Conservation (phyloP, 305 asterid genomes). For the Fraxinus floribunda region DNA sequence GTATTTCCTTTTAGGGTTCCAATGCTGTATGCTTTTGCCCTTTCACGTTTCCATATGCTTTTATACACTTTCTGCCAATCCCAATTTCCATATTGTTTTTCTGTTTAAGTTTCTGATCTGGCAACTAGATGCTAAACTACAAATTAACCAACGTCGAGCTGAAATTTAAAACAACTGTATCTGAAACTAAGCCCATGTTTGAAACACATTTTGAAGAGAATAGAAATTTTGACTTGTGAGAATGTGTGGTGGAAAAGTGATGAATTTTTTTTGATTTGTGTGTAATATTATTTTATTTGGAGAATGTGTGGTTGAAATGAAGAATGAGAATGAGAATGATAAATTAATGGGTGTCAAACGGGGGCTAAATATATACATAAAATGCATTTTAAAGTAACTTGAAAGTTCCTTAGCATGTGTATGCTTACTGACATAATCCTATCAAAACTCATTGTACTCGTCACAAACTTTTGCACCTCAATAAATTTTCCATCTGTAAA, state of each 20-base stretch:
- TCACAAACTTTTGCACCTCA: background rate
- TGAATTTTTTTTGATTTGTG: no score
- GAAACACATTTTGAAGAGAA: no score
- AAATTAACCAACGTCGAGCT: conserved; percentile 1
- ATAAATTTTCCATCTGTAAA: background rate
- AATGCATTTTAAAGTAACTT: conserved; percentile 1
- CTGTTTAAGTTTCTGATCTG: background rate
- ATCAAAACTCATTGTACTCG: background rate
- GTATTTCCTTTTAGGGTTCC: background rate
- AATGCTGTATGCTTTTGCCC: background rate
- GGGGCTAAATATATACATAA: conserved; percentile 1
- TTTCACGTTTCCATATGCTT: conserved; percentile 3
- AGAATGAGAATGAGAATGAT: no score
- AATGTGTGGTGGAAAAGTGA: no score
- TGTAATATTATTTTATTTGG: no score
- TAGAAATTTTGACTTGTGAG: no score
- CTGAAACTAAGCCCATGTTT: background rate
- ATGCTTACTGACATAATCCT: background rate
- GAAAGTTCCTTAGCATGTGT: background rate
- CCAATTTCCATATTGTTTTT: conserved; percentile 2
- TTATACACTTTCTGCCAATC: background rate
- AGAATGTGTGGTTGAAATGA: no score
- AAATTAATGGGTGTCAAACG: no score
- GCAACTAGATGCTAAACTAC: background rate
- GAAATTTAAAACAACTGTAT: background rate